A percentile compares a stretch with the other conserved stretches of the same genome.
Conservation (phyloP, 78 protist species). For the Polysphondylium violaceum region DNA sequence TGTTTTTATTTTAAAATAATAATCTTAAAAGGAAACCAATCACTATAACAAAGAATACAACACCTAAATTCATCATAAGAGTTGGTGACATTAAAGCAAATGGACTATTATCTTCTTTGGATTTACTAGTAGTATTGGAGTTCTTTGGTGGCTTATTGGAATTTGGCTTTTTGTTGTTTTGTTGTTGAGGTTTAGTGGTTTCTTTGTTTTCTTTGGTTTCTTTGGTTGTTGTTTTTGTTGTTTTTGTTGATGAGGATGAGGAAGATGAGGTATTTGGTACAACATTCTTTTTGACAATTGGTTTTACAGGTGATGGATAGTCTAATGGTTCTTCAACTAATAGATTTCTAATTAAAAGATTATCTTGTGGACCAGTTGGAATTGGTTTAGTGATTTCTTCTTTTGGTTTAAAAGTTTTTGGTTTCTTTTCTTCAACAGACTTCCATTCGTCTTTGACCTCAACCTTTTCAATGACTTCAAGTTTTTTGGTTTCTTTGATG, state of each 20-base stretch:
- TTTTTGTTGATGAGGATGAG: no score
- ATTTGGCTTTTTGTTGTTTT: neutral
- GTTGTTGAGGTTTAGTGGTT: neutral
- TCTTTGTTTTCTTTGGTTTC: neutral
- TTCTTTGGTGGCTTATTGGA: no score
- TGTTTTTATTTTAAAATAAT: neutral
- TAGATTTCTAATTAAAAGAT: conserved; percentile 26
- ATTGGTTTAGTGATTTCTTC: conserved; percentile 3
- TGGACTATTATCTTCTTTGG: no score
- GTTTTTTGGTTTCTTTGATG: conserved; percentile 23
- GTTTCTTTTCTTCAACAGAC: conserved; percentile 47
- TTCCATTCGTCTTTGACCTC: conserved; percentile 57
- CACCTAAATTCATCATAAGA: conserved; percentile 6
- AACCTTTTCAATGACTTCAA: neutral
- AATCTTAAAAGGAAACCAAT: conserved; percentile 36
- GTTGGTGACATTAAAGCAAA: conserved; percentile 2
- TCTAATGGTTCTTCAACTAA: conserved; percentile 76
- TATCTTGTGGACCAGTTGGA: conserved; percentile 26
- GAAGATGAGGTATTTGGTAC: no score
- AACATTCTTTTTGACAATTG: no score
- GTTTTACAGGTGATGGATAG: conserved; percentile 46
- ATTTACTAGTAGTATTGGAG: no score
- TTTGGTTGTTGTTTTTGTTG: conserved; percentile 2
- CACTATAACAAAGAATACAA: conserved; percentile 19
- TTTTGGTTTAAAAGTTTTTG: conserved; percentile 23